Percentiles rank a stretch among this genome's conserved stretches.
Conservation (phyloP, 805 yeast genomes). For the Pichia pseudocactophila region DNA sequence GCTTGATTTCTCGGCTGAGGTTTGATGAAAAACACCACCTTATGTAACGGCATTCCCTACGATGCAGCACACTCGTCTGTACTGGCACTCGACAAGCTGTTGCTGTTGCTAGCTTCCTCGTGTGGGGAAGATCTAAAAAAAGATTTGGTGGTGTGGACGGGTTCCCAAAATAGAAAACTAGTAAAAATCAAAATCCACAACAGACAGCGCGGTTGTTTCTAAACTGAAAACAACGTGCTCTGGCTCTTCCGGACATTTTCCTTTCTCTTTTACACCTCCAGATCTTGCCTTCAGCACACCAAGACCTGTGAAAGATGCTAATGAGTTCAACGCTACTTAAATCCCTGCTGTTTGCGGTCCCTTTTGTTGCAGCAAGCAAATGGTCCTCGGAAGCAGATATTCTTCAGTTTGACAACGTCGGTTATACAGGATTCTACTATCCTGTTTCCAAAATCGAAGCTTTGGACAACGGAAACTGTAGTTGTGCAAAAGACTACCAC, state of each 20-base stretch:
- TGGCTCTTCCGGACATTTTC: too few species aligned
- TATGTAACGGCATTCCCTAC: background rate
- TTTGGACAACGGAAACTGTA: constrained; percentile 35
- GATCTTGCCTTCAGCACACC: background rate
- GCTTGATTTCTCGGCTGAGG: background rate
- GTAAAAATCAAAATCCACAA: too few species aligned
- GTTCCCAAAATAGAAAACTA: too few species aligned
- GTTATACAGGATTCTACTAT: constrained; percentile 44
- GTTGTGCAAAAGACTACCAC: constrained; percentile 34
- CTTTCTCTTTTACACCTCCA: too few species aligned
- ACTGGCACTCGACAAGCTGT: too few species aligned
- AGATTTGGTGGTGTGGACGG: too few species aligned
- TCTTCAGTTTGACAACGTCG: constrained; percentile 45
- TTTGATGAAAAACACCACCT: background rate
- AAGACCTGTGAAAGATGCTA: background rate
- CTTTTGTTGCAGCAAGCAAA: background rate
- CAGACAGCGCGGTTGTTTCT: too few species aligned
- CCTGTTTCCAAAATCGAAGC: constrained; percentile 38
- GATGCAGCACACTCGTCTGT: too few species aligned
- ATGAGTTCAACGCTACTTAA: background rate
- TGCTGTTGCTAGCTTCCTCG: too few species aligned
- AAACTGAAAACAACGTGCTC: too few species aligned
- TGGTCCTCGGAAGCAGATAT: constrained; percentile 29
- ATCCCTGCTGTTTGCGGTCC: background rate
- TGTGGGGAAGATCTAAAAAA: too few species aligned